A percentile compares a stretch with the other conserved stretches of the same genome.
phyloP scores from a whole-genome alignment of 768 basidiomycete species.

The Panellus pusillus region DNA sequence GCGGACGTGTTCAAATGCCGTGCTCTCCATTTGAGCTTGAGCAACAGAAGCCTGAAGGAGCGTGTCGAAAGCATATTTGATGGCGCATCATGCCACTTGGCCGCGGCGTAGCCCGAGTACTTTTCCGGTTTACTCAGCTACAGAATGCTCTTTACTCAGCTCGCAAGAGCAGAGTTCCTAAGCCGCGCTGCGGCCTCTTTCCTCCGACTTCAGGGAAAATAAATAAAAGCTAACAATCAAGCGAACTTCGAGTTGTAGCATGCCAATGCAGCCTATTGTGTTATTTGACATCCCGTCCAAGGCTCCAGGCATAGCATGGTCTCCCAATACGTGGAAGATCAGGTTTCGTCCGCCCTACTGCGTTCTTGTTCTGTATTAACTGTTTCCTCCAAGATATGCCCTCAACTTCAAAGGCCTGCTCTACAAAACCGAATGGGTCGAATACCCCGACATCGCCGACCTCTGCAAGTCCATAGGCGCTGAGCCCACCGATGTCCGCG shows the following conservation, averaged over 20 bases:
- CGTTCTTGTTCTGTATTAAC: constrained; percentile 18
- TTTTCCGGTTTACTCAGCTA: no score
- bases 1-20: no score
- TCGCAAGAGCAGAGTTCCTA: no score
- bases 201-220: no score
- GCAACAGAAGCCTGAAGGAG: not conserved
- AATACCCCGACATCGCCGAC: constrained; percentile 46
- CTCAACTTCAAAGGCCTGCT: constrained; percentile 37
- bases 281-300: constrained; percentile 43
- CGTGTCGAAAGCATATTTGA: no score
- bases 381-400: constrained; percentile 29
- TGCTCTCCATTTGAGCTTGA: not conserved
- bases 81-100: not conserved
- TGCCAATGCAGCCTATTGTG: constrained; percentile 30
- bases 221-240: no score
- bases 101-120: no score
- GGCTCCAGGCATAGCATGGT: constrained; percentile 32
- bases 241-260: constrained; percentile 16
- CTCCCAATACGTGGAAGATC: constrained; percentile 43
- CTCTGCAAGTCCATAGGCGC: constrained; percentile 34
- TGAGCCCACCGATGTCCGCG: constrained; percentile 25
- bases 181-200: not conserved
- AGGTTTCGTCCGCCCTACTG: constrained; percentile 28
- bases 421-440: constrained; percentile 49
- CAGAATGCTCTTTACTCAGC: no score